These are phyloP conservation scores for Candida ipomoeae DNA, from an alignment of 805 yeast genomes.

Conservation along the genomic window DNA sequence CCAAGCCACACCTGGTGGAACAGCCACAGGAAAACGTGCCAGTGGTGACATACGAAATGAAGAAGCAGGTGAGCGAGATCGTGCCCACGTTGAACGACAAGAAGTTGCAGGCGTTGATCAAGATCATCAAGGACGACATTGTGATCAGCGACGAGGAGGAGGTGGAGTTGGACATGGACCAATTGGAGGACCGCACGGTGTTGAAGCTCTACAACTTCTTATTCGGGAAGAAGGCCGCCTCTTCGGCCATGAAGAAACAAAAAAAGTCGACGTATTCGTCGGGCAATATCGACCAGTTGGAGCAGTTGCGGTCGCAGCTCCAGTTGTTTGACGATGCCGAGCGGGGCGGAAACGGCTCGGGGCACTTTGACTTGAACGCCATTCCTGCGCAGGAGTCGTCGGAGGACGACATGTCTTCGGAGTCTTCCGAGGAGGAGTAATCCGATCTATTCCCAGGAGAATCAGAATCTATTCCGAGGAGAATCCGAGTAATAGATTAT, in stretches of 20 bases:
- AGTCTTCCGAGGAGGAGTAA: slow-evolving; percentile 71
- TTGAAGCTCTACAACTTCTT: slow-evolving; percentile 81
- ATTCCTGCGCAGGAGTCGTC: slow-evolving; percentile 40
- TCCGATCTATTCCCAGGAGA: too few species aligned
- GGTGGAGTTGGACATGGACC: slow-evolving; percentile 94
- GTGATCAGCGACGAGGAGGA: slow-evolving; percentile 67
- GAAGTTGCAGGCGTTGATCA: slow-evolving; percentile 76
- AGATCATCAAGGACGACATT: slow-evolving; percentile 73
- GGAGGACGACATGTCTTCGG: slow-evolving; percentile 50
- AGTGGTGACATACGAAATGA: slow-evolving; percentile 88
- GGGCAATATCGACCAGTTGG: slow-evolving; percentile 49
- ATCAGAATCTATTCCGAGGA: too few species aligned
- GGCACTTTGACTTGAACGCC: slow-evolving; percentile 30
- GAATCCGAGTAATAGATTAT: too few species aligned
- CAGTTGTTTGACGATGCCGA: slow-evolving; percentile 40
- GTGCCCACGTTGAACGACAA: slow-evolving; percentile 74
- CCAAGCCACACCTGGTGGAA: slow-evolving; percentile 23
- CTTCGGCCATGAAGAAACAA: slow-evolving; percentile 42
- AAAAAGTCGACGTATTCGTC: slow-evolving; percentile 31
- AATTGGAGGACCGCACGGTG: slow-evolving; percentile 78
- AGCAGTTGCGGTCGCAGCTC: slow-evolving; percentile 54
- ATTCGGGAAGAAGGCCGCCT: slow-evolving; percentile 39
- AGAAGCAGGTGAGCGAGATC: slow-evolving; percentile 84
- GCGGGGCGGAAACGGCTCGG: slow-evolving; percentile 18
- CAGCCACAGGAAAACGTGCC: slow-evolving; percentile 26